Base-by-base conservation (phyloP, 257 asterid species). In the Linderniella brevidens region DNA sequence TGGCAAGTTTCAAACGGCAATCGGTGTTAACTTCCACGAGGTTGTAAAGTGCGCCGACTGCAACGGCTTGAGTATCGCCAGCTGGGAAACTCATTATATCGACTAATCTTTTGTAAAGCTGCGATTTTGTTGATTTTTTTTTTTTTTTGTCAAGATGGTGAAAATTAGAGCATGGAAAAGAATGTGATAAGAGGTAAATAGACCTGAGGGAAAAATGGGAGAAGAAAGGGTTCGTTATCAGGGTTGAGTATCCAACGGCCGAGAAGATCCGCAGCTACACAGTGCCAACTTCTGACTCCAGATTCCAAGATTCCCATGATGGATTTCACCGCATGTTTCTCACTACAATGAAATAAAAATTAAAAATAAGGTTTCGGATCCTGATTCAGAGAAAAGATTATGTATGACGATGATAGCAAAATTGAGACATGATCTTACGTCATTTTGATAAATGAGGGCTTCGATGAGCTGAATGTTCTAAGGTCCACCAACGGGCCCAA, bases 181-280 rank as follows among this genome's bases (percentile, higher is more conserved):
- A 50, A 5, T 3, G 32, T 7, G 18, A 19, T 29, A 35, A 55
- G 48, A 37, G 11, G 18, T 14, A 12, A 11, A 55, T 50, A 19
- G 42, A 90, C 98, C 96, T 84, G 93, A 11, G 88, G 74, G 67
- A 86, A 75, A 73, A 66, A 77, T 47, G 96, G 78, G 66, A 80
- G 75, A 55, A 90, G 79, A 51, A 79, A 84, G 53, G 94, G 80
- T 57, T 90, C 98, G 9, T 90, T 90, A 56, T 90, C 98, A 48
- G 98, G 94, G 71, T 85, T 81, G 57, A 84, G 92, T 39, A 81
- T 77, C 78, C 84, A 54, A 46, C 96, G 96, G 17, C 98, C 94
- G 35, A 85, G 73, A 54, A 90, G 68, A 59, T 90, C 96, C 3
- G 98, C 93, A 41, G 98, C 92, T 14, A 87, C 94, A 66, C 96